These are phyloP conservation scores for Podospora fimiseda DNA, from an alignment of 495 filamentous ascomycete genomes.

Conservation along the genomic window DNA sequence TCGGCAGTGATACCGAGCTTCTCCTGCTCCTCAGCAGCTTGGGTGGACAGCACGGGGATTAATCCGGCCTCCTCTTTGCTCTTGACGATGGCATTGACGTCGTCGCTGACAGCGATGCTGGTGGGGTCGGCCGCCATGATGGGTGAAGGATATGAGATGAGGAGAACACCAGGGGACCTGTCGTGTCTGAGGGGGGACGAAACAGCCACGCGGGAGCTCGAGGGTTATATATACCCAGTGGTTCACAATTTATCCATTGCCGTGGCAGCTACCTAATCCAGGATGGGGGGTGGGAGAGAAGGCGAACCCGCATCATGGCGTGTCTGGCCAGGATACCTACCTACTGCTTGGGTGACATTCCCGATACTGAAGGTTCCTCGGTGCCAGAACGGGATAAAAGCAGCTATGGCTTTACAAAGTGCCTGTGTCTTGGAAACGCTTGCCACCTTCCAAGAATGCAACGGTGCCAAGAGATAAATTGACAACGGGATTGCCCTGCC, in stretches of 20 bases:
- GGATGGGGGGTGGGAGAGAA: too few relatives aligned
- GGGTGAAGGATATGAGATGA: not conserved
- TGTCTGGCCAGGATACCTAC: constrained; percentile 1
- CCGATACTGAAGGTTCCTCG: not conserved
- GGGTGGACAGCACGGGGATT: constrained; percentile 1
- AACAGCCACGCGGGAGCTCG: not conserved
- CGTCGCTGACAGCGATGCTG: constrained; percentile 9
- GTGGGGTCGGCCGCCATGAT: constrained; percentile 14
- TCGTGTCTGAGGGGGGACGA: not conserved
- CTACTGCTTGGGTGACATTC: not conserved
- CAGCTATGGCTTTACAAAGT: constrained; percentile 17
- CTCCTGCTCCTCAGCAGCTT: constrained; percentile 2
- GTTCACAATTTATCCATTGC: not conserved
- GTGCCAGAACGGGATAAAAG: not conserved
- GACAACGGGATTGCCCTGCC: constrained; percentile 3
- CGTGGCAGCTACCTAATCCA: too few relatives aligned
- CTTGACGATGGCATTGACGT: constrained; percentile 10
- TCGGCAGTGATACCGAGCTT: constrained; percentile 13
- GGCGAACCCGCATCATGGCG: too few relatives aligned
- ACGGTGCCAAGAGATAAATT: constrained; percentile 19
- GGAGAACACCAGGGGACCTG: not conserved
- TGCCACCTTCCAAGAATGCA: constrained; percentile 20
- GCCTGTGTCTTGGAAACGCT: constrained; percentile 9
- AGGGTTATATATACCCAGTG: not conserved
- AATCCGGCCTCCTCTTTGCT: constrained; percentile 12